A percentile compares a stretch with the other conserved stretches of the same genome.
Evolutionary conservation across 306 rosid species (phyloP).

Genomic region (Chamaecrista fasciculata): DNA sequence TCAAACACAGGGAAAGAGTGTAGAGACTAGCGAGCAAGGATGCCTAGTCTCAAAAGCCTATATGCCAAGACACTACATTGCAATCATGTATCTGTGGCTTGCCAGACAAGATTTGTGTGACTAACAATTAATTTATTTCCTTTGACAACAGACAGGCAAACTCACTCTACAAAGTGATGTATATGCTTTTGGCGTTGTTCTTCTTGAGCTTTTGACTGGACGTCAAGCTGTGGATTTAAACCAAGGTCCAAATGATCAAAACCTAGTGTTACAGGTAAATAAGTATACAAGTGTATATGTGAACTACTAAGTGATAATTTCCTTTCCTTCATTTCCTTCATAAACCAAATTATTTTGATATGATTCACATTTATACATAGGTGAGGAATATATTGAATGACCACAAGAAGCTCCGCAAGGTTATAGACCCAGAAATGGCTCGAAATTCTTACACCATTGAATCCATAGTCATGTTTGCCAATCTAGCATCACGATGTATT

Average conservation of each 20-base stretch:
- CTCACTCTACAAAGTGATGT: conserved; percentile 84
- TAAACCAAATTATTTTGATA: not conserved
- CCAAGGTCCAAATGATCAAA: conserved; percentile 76
- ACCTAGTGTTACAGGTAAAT: conserved; percentile 68
- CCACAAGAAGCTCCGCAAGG: conserved; percentile 73
- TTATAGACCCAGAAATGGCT: conserved; percentile 80
- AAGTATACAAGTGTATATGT: not conserved
- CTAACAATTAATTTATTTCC: not conserved
- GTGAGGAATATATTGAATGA: conserved; percentile 81
- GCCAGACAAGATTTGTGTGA: not conserved
- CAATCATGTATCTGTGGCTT: not conserved
- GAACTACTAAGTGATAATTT: not conserved
- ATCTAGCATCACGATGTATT: conserved; percentile 89
- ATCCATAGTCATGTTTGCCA: conserved; percentile 80
- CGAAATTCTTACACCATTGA: conserved; percentile 79
- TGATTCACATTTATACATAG: conserved; percentile 40
- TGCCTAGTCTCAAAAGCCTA: conserved; percentile 7
- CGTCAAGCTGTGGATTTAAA: conserved; percentile 77
- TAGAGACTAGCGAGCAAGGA: not conserved
- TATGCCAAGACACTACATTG: not conserved
- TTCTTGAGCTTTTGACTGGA: conserved; percentile 79
- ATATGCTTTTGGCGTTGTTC: conserved; percentile 89
- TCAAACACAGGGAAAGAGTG: not conserved
- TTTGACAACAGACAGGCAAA: conserved; percentile 70
- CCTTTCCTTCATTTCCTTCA: not conserved